These are phyloP conservation scores for Linum tenue DNA, from an alignment of 345 rosid genomes.

Conservation along the genomic window DNA sequence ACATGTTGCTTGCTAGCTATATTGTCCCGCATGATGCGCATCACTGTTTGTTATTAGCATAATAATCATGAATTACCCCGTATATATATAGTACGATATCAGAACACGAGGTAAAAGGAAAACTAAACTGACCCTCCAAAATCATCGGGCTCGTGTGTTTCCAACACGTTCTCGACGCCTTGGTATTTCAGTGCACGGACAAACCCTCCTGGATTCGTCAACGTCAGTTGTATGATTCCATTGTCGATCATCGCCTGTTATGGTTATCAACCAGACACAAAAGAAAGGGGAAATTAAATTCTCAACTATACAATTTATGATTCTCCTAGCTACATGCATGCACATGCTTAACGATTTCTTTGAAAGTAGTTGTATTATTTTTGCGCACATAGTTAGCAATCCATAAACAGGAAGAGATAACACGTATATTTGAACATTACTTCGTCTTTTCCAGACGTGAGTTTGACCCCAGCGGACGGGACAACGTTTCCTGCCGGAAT, in stretches of 20 bases:
- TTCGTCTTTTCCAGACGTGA: background rate
- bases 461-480: background rate
- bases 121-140: slow-evolving; percentile 51
- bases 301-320: too few relatives aligned
- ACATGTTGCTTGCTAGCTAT: too few relatives aligned
- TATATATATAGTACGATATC: background rate
- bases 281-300: background rate
- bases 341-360: too few relatives aligned
- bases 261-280: background rate
- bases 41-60: background rate
- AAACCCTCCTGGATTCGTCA: slow-evolving; percentile 54
- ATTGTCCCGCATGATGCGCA: too few relatives aligned
- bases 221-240: slow-evolving; percentile 47
- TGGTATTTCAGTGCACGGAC: slow-evolving; percentile 49
- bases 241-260: slow-evolving; percentile 58
- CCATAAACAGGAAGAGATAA: too few relatives aligned
- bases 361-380: too few relatives aligned
- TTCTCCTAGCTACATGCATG: too few relatives aligned
- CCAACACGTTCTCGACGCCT: slow-evolving; percentile 50
- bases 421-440: background rate
- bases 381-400: too few relatives aligned
- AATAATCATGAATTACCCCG: background rate
- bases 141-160: slow-evolving; percentile 13
- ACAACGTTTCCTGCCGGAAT: background rate
- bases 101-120: background rate